A percentile compares a stretch with the other conserved stretches of the same genome.
phyloP scores from a whole-genome alignment of 1,284 basidiomycete genomes.

The Boletus subluridellus region DNA sequence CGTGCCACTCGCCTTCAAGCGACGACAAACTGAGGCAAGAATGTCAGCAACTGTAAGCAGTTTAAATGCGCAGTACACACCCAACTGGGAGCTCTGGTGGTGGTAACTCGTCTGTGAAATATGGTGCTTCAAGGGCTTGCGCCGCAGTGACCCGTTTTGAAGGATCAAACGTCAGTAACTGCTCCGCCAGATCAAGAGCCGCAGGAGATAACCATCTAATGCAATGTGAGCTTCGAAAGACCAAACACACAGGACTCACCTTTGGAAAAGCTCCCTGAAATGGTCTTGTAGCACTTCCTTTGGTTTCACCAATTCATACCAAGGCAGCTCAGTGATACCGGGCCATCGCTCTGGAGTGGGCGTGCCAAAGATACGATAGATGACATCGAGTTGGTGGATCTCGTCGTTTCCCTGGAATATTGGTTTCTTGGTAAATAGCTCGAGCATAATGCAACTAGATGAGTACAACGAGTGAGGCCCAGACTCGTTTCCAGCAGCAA shows the following conservation, averaged over 20 bases:
- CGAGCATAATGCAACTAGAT: slow-evolving; percentile 95
- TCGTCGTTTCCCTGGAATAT: slow-evolving; percentile 97
- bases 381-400: slow-evolving; percentile 92
- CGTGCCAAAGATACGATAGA: slow-evolving; percentile 89
- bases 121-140: slow-evolving; percentile 77
- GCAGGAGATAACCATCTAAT: slow-evolving; percentile 77
- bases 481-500: neutral
- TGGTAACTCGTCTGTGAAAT: slow-evolving; percentile 82
- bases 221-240: slow-evolving; percentile 6
- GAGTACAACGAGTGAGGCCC: slow-evolving; percentile 2
- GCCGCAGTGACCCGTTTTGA: slow-evolving; percentile 70
- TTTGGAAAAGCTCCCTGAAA: slow-evolving; percentile 76
- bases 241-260: slow-evolving; percentile 45
- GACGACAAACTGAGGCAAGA: slow-evolving; percentile 53
- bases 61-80: slow-evolving; percentile 47
- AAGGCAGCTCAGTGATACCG: slow-evolving; percentile 79
- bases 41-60: slow-evolving; percentile 15
- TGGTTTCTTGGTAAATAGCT: slow-evolving; percentile 92
- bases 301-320: slow-evolving; percentile 98
- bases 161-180: slow-evolving; percentile 83
- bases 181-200: slow-evolving; percentile 82
- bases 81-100: slow-evolving; percentile 70
- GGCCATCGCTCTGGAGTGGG: slow-evolving; percentile 84
- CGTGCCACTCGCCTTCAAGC: slow-evolving; percentile 93
- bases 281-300: slow-evolving; percentile 66